Evolutionary conservation across 163 green algal genomes (phyloP).

Genomic region (Trebouxia gelatinosa): DNA sequence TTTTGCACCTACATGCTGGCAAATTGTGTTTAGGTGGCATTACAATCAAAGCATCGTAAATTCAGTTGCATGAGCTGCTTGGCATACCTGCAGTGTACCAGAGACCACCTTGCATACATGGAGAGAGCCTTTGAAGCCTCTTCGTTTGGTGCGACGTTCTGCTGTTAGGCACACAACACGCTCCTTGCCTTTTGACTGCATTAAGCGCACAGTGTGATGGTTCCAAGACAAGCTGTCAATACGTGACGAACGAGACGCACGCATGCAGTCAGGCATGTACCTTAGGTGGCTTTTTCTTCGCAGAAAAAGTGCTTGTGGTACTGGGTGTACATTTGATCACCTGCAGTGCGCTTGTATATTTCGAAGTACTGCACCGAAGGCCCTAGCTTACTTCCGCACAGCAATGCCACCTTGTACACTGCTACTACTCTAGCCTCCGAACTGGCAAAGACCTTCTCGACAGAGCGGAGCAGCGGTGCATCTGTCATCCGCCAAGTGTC

Average conservation of each 20-base stretch:
- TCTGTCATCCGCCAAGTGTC: no score
- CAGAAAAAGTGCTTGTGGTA: conserved; percentile 40
- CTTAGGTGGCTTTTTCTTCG: conserved; percentile 37
- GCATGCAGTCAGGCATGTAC: neutral
- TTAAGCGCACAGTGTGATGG: neutral
- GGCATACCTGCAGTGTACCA: conserved; percentile 43
- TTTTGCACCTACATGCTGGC: conserved; percentile 49
- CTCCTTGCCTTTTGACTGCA: conserved; percentile 50
- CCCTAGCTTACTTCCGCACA: neutral
- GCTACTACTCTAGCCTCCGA: conserved; percentile 48
- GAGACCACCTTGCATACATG: conserved; percentile 53
- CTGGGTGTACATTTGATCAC: conserved; percentile 51
- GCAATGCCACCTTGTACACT: conserved; percentile 38
- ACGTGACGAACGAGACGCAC: neutral
- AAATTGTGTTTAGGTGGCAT: no score
- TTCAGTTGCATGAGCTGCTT: neutral
- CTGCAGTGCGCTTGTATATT: conserved; percentile 16
- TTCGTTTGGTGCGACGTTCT: conserved; percentile 51
- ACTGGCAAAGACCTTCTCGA: conserved; percentile 45
- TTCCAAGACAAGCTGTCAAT: neutral
- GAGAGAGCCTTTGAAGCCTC: conserved; percentile 58
- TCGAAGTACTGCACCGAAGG: neutral
- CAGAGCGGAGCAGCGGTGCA: neutral
- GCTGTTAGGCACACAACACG: conserved; percentile 71
- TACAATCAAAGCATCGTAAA: no score